Conservation (phyloP, 805 yeast genomes). For the Tetrapisispora namnaoensis region DNA sequence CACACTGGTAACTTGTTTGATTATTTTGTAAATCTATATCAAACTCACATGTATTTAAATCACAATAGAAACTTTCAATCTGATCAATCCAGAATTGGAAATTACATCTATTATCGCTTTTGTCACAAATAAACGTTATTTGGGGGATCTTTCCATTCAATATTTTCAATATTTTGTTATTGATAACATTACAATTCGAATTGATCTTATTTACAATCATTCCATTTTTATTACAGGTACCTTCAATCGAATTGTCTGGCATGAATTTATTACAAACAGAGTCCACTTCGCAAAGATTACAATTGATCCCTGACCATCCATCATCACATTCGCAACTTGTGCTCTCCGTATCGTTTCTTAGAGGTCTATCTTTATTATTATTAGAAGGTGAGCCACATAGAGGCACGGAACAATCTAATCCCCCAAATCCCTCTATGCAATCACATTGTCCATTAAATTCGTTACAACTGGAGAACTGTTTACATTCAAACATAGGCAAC, state of each 20-base stretch:
- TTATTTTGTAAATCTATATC: constrained; percentile 53
- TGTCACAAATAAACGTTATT: constrained; percentile 84
- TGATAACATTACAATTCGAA: constrained; percentile 94
- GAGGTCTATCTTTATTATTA: constrained; percentile 41
- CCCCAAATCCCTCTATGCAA: constrained; percentile 88
- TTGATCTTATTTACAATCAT: constrained; percentile 68
- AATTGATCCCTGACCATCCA: constrained; percentile 94
- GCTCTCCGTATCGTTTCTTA: constrained; percentile 37
- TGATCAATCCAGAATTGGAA: constrained; percentile 96
- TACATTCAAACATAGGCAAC: constrained; percentile 80
- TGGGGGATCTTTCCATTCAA: constrained; percentile 78
- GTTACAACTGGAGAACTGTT: constrained; percentile 85
- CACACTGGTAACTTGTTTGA: constrained; percentile 68
- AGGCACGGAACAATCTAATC: constrained; percentile 83
- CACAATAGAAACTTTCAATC: constrained; percentile 85
- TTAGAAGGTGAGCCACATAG: constrained; percentile 65
- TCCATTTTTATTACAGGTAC: constrained; percentile 85
- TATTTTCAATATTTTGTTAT: constrained; percentile 70
- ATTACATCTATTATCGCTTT: constrained; percentile 54
- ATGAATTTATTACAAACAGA: constrained; percentile 73
- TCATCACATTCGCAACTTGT: constrained; percentile 56
- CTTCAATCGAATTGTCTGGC: constrained; percentile 68
- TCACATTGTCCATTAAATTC: constrained; percentile 84
- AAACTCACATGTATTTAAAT: constrained; percentile 61
- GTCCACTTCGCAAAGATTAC: constrained; percentile 74